phyloP scores from a whole-genome alignment of 148 eudicot genomes.

The Amaranthus palmeri region DNA sequence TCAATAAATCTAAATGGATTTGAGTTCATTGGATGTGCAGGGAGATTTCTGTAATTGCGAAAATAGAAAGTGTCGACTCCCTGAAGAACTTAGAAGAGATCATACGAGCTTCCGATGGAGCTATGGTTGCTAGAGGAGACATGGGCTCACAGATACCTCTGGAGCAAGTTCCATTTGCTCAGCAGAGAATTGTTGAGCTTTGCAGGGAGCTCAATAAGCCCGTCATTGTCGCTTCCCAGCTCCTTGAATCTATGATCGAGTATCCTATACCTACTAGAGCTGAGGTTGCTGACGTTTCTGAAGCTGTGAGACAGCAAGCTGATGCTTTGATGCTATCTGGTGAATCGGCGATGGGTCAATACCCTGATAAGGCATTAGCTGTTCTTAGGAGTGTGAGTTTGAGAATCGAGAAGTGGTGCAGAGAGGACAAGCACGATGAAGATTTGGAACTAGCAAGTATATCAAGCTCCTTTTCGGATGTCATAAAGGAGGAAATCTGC shows the following conservation, averaged over 20 bases:
- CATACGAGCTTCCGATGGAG: constrained; percentile 85
- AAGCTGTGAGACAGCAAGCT: constrained; percentile 92
- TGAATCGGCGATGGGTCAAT: constrained; percentile 96
- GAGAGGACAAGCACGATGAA: constrained; percentile 76
- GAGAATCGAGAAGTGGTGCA: constrained; percentile 93
- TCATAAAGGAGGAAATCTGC: constrained; percentile 85
- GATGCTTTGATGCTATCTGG: constrained; percentile 98
- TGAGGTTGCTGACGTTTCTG: constrained; percentile 98
- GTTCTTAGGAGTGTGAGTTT: constrained; percentile 89
- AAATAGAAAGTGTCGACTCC: constrained; percentile 94
- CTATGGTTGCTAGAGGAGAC: constrained; percentile 99
- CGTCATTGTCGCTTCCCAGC: constrained; percentile 93
- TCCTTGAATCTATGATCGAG: constrained; percentile 96
- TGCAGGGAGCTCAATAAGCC: constrained; percentile 86
- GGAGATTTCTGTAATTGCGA: constrained; percentile 74
- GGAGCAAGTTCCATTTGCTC: constrained; percentile 93
- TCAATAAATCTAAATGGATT: background rate
- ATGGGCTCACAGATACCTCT: constrained; percentile 96
- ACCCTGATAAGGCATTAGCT: constrained; percentile 80
- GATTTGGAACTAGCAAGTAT: constrained; percentile 56
- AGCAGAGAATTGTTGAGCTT: constrained; percentile 76
- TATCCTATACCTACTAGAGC: constrained; percentile 97
- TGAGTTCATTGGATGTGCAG: constrained; percentile 35
- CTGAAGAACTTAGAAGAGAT: constrained; percentile 87
- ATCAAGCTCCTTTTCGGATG: constrained; percentile 57